Evolutionary conservation across 345 rosid species (phyloP), one percentile per base, ranked within the genome.

Genomic region (Gossypium thurberi): DNA sequence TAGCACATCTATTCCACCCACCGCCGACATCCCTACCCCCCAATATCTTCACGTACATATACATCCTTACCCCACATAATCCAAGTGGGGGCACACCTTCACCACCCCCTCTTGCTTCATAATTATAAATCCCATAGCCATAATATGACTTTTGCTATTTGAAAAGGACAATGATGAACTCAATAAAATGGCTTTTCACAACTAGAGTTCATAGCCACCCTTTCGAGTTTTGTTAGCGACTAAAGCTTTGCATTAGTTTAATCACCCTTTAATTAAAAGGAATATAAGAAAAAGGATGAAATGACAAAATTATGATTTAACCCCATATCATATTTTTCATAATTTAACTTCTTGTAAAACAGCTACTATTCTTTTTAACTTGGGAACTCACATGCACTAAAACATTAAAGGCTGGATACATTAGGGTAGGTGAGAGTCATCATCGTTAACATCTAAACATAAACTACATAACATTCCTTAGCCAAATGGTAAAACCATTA

Each of bases 341-440:
- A 65, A 44, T 20, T 15, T 12, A 26, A 68, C 56, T 66, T 66
- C 55, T 37, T 3, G 3, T 48, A 25, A 67, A 14, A 14, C 71
- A 47, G 55, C 55, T 23, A 47, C 14, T 15, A 53, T 53, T 20
- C 13, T 67, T 67, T 15, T 20, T 9, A 9, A 48, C 37, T 25
- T 57, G 62, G 37, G 28, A 58, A 51, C 17, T 51, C 72, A 68
- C 58, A 69, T 50, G 59, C 72, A 50, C 59, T 26, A 69, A 69
- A 51, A n/a, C 59, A 69, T 28, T 50, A 48, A 15, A 55, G 21
- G 59, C 51, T 69, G 25, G 46, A 55, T 17, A 26, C 72, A 68
- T 55, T 55, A 55, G 59, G 26, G 26, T 67, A 57, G 61, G 28
- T 21, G 14, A 68, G 55, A 28, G 23, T 51, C 59, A 10, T 69